Conservation (phyloP, 352 stramenopile genomes). For the Blastocystis sp. region DNA sequence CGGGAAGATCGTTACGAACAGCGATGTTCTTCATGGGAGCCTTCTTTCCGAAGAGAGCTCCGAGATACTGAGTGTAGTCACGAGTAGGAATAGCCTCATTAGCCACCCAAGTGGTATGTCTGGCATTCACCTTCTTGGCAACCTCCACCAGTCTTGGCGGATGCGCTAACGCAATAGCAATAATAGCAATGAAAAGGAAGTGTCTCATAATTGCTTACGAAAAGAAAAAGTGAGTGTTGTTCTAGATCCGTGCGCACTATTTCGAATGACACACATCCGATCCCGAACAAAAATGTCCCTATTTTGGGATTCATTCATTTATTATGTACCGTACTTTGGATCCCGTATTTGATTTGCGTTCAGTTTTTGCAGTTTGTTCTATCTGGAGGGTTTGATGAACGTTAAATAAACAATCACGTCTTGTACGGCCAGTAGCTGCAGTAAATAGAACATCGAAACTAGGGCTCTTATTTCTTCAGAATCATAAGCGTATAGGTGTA, state of each 20-base stretch:
- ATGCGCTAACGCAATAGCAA: conserved; percentile 47
- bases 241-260: neutral
- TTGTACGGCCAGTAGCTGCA: no score
- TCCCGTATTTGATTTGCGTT: no score
- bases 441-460: no score
- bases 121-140: conserved; percentile 35
- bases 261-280: neutral
- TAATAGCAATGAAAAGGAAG: conserved; percentile 22
- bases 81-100: conserved; percentile 37
- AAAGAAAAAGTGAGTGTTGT: conserved; percentile 12
- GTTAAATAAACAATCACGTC: no score
- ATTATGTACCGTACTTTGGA: no score
- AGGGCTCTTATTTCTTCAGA: no score
- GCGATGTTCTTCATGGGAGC: conserved; percentile 35
- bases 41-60: conserved; percentile 36
- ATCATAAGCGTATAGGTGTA: no score
- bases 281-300: neutral
- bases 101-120: conserved; percentile 54
- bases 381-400: no score
- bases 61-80: conserved; percentile 54
- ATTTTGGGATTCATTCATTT: no score
- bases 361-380: no score
- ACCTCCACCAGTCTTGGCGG: conserved; percentile 46
- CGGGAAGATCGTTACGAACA: conserved; percentile 11
- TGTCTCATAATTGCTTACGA: conserved; percentile 50